phyloP scores from a whole-genome alignment of 2,329 filamentous ascomycete species.

The Paecilomyces formosus region DNA sequence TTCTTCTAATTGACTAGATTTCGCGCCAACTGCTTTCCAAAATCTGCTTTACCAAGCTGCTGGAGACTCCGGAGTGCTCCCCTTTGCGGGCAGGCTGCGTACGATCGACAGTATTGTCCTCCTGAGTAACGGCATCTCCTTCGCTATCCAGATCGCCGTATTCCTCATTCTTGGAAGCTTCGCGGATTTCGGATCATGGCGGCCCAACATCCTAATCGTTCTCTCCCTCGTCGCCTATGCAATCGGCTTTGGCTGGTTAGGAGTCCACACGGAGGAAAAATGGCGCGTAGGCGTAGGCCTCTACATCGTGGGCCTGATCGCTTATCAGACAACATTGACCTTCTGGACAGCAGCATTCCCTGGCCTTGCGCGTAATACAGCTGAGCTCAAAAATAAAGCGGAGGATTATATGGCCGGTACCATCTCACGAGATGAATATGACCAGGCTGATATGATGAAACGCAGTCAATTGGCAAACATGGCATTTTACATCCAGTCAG shows the following conservation, averaged over 20 bases:
- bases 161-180: constrained; percentile 42
- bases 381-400: constrained; percentile 43
- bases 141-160: constrained; percentile 56
- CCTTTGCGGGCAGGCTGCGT: constrained; percentile 49
- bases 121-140: constrained; percentile 59
- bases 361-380: constrained; percentile 48
- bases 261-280: constrained; percentile 52
- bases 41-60: constrained; percentile 57
- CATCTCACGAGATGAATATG: constrained; percentile 54
- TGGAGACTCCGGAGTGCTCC: constrained; percentile 44
- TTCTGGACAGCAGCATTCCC: constrained; percentile 63
- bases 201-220: constrained; percentile 55
- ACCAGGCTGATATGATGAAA: constrained; percentile 54
- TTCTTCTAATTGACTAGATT: constrained; percentile 31
- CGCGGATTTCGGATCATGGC: constrained; percentile 58
- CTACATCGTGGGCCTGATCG: constrained; percentile 60
- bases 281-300: constrained; percentile 56
- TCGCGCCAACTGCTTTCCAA: constrained; percentile 58
- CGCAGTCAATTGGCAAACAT: constrained; percentile 57
- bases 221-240: constrained; percentile 55
- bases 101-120: constrained; percentile 61
- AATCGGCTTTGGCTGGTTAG: constrained; percentile 61
- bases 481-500: constrained; percentile 56
- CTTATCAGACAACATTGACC: constrained; percentile 59
- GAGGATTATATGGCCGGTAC: constrained; percentile 42